These are phyloP conservation scores for Jacaranda copaia DNA, from an alignment of 257 asterid species.

Conservation along the genomic window DNA sequence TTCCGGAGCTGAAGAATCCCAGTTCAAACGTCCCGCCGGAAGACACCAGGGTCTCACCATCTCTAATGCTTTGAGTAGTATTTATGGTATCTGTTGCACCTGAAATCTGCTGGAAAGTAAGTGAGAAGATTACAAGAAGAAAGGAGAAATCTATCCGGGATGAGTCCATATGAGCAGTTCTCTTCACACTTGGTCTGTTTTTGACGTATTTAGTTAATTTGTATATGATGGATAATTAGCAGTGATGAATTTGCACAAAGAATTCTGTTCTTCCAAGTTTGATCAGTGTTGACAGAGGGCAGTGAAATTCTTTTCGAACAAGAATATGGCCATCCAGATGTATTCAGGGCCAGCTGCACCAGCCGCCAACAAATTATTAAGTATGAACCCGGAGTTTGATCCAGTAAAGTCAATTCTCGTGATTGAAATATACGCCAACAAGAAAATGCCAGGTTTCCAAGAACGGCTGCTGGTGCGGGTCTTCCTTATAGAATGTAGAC, in stretches of 20 bases:
- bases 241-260: neutral
- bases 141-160: neutral
- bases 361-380: too few relatives aligned
- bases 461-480: too few relatives aligned
- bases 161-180: neutral
- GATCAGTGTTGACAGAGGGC: too few relatives aligned
- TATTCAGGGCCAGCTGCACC: too few relatives aligned
- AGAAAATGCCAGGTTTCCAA: too few relatives aligned
- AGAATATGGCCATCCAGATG: too few relatives aligned
- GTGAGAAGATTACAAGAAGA: neutral
- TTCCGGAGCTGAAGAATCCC: constrained; percentile 56
- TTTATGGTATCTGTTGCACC: constrained; percentile 36
- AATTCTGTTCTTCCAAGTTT: neutral
- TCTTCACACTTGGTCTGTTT: neutral
- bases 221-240: neutral
- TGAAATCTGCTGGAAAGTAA: neutral
- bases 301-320: too few relatives aligned
- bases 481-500: too few relatives aligned
- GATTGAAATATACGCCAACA: too few relatives aligned
- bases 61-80: constrained; percentile 24
- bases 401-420: too few relatives aligned
- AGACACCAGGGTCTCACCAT: constrained; percentile 52
- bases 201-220: neutral
- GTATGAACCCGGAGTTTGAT: too few relatives aligned
- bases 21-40: constrained; percentile 48